Evolutionary conservation across 768 basidiomycete species (phyloP).

Genomic region (Termitomyces sp.): DNA sequence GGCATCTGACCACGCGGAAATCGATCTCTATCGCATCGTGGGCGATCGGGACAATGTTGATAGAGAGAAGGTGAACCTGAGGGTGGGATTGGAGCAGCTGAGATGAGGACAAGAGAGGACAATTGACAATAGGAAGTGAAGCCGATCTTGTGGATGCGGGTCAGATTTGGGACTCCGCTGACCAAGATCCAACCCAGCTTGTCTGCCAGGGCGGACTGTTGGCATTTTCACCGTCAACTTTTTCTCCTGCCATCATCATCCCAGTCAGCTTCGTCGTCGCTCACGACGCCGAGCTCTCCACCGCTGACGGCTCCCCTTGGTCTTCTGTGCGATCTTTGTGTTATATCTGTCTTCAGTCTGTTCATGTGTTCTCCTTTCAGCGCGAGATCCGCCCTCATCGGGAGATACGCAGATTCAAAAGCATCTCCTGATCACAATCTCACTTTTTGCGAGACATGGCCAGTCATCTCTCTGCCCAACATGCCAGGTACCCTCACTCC

Average conservation of each 20-base stretch:
- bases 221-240: conserved; percentile 18
- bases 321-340: conserved; percentile 8
- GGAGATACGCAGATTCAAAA: conserved; percentile 56
- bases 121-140: conserved; percentile 10
- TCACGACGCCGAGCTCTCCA: conserved; percentile 1
- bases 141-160: conserved; percentile 23
- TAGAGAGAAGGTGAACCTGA: too few relatives aligned
- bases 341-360: conserved; percentile 8
- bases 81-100: too few relatives aligned
- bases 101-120: neutral
- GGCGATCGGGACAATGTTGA: neutral
- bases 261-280: conserved; percentile 16
- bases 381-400: conserved; percentile 63
- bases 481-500: conserved; percentile 33
- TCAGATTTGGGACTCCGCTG: conserved; percentile 30
- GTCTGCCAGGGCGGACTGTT: too few relatives aligned
- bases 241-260: conserved; percentile 14
- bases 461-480: conserved; percentile 38
- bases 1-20: neutral
- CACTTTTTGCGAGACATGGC: conserved; percentile 44
- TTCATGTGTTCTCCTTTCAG: conserved; percentile 19
- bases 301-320: conserved; percentile 5
- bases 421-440: conserved; percentile 41
- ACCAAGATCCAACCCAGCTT: conserved; percentile 28
- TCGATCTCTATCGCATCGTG: too few relatives aligned